A percentile compares a stretch with the other conserved stretches of the same genome.
phyloP scores from a whole-genome alignment of 495 filamentous ascomycete genomes.

The Tuber borchii region DNA sequence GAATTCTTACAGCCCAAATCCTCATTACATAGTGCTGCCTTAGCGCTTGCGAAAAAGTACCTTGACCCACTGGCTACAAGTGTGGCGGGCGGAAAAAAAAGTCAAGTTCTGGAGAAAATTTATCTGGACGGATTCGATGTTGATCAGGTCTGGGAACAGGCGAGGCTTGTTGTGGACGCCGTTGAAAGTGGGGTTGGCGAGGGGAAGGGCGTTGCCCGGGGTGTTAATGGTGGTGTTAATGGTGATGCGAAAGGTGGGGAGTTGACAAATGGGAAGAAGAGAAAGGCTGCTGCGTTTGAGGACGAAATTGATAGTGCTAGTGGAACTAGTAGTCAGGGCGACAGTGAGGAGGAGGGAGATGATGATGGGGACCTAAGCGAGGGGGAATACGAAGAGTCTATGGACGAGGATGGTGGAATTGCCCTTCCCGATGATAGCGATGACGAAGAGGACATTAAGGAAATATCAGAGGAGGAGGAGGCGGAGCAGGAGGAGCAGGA shows the following conservation, averaged over 20 bases:
- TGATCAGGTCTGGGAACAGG: slow-evolving; percentile 91
- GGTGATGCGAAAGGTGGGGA: slow-evolving; percentile 32
- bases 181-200: slow-evolving; percentile 43
- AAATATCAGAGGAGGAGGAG: slow-evolving; percentile 44
- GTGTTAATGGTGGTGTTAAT: slow-evolving; percentile 14
- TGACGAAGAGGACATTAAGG: slow-evolving; percentile 41
- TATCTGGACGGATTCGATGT: slow-evolving; percentile 82
- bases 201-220: slow-evolving; percentile 29
- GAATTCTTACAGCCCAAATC: slow-evolving; percentile 33
- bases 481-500: slow-evolving; percentile 34
- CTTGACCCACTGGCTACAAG: slow-evolving; percentile 39
- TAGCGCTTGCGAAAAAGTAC: slow-evolving; percentile 40
- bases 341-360: slow-evolving; percentile 41
- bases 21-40: slow-evolving; percentile 36
- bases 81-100: slow-evolving; percentile 16
- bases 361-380: slow-evolving; percentile 42
- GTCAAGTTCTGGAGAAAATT: slow-evolving; percentile 50
- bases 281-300: slow-evolving; percentile 38
- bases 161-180: slow-evolving; percentile 65
- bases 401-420: slow-evolving; percentile 48
- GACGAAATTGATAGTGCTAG: slow-evolving; percentile 25
- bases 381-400: slow-evolving; percentile 44
- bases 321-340: slow-evolving; percentile 11
- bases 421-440: slow-evolving; percentile 44
- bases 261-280: slow-evolving; percentile 37